These are phyloP conservation scores for Stereocaulon alpinum DNA, from an alignment of 495 filamentous ascomycete genomes.

Conservation along the genomic window DNA sequence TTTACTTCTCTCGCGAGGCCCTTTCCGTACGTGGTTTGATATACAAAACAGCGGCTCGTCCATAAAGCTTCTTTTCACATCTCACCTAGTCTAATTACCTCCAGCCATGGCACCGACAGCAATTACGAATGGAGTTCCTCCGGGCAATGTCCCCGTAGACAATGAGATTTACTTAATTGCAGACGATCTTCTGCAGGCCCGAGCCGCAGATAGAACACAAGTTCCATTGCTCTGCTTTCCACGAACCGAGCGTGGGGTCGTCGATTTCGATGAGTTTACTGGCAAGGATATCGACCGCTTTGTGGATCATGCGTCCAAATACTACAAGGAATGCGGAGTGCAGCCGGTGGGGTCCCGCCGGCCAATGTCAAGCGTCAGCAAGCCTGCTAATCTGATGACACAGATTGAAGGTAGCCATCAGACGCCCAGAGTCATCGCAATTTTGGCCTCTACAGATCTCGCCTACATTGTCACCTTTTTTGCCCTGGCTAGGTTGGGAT, in stretches of 20 bases:
- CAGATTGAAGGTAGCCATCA: conserved; percentile 21
- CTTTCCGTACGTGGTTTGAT: no score
- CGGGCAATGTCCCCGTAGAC: neutral
- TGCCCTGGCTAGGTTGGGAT: conserved; percentile 47
- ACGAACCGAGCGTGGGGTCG: conserved; percentile 23
- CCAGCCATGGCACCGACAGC: neutral
- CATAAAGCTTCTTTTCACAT: neutral
- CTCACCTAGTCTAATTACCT: neutral
- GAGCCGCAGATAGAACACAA: conserved; percentile 40
- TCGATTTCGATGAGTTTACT: conserved; percentile 42
- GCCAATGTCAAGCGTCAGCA: neutral
- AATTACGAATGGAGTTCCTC: neutral
- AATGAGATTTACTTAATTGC: neutral
- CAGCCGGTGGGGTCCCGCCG: conserved; percentile 6
- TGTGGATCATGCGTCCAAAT: conserved; percentile 37
- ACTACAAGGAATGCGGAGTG: conserved; percentile 33
- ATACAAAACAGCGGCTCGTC: no score
- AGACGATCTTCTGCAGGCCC: conserved; percentile 11
- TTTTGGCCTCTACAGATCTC: conserved; percentile 46
- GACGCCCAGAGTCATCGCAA: conserved; percentile 31
- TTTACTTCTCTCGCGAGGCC: no score
- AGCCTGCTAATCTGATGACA: neutral
- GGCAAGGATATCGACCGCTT: conserved; percentile 43
- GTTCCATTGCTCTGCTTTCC: conserved; percentile 45
- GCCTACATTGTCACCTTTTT: conserved; percentile 48